Base-by-base conservation (phyloP, 1,284 basidiomycete genomes). In the Anthracocystis walkeri region DNA sequence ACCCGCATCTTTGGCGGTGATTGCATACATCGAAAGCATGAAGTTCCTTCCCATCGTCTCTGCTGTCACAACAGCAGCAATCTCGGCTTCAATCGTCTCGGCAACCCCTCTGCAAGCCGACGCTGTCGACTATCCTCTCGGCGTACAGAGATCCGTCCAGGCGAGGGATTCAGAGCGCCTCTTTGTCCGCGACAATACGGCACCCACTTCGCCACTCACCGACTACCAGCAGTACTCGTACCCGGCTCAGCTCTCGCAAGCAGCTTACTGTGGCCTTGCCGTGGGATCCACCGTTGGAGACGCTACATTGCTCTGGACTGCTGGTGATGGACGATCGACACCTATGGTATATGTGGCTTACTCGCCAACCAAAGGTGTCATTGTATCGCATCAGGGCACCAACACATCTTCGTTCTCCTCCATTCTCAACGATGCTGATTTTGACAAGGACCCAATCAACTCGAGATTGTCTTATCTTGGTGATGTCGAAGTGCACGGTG, bases 381-480 rank as follows among this genome's bases (percentile, higher is more conserved):
- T 78, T 12, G 73, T 82, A 4, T 66, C 73, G 7, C 77, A 77
- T 52, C 73, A 80, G 55, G 80, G 80, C 45, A 78, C 78, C 55
- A 80, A 82, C 65, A 55, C 66, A 6, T 65, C 65, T 16, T 76
- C 70, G 14, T 65, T 81, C 33, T 25, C 57, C 2, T 76, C 75
- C 11, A 67, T 75, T 27, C 23, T 76, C 42, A 77, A 77, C 60
- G 78, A 82, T 40, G 72, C 60, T 35, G 68, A 77, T 18, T 68
- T 77, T 18, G 50, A 25, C 29, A 63, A 52, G 11, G 72, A 66
- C 31, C 57, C 60, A 1, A 49, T 65, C 57, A 68, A 80, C 65
- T 54, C 58, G 31, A 63, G 75, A 33, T 73, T 77, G 50, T 33
- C 58, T 11, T 69, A 69, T 41, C 54, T 80, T 6, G 75, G 73